Percentiles rank a stretch among this genome's conserved stretches.
Conservation (phyloP, 768 basidiomycete genomes). For the Podaxis sp. region DNA sequence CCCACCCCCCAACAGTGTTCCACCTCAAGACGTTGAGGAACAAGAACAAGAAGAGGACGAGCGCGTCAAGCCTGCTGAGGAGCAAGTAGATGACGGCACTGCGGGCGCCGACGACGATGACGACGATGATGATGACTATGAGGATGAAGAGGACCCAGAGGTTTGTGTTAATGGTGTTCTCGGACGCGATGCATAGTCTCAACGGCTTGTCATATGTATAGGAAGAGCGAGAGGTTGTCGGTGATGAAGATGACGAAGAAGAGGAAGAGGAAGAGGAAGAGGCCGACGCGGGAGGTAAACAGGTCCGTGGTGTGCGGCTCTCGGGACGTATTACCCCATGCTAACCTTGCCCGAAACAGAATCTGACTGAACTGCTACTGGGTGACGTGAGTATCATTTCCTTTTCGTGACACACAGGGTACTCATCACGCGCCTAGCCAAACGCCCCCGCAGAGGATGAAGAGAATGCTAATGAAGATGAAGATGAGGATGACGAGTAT, state of each 20-base stretch:
- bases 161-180: neutral
- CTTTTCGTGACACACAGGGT: neutral
- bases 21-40: neutral
- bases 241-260: constrained; percentile 3
- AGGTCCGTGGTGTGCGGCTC: neutral
- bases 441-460: neutral
- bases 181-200: neutral
- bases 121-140: constrained; percentile 4
- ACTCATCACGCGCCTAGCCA: constrained; percentile 3
- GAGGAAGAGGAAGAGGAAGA: neutral
- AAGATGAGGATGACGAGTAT: constrained; percentile 5
- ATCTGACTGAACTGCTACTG: constrained; percentile 3
- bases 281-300: neutral
- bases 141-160: constrained; percentile 7
- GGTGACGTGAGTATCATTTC: neutral
- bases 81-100: neutral
- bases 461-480: neutral
- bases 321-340: neutral
- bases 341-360: neutral
- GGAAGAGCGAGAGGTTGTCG: constrained; percentile 1
- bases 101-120: neutral
- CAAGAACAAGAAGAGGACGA: neutral
- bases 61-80: constrained; percentile 1
- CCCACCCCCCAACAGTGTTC: neutral
- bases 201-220: neutral